Evolutionary conservation across 2,329 filamentous ascomycete genomes (phyloP).

Genomic region (Exutisphaerella laricina): DNA sequence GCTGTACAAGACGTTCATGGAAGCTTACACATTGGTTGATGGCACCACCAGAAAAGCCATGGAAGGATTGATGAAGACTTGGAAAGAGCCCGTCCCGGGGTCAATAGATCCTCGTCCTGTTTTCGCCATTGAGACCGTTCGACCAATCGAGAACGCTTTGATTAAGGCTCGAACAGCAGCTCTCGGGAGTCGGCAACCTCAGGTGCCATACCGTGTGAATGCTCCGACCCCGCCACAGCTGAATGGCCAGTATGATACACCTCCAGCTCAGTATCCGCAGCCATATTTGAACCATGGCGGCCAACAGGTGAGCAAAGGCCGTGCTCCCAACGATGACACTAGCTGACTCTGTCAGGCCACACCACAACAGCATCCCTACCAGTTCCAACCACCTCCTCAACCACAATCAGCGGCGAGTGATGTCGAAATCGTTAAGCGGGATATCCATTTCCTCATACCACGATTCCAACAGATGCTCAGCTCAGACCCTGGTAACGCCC

Average conservation of each 20-base stretch:
- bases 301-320: constrained; percentile 33
- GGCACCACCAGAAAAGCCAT: constrained; percentile 77
- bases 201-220: constrained; percentile 61
- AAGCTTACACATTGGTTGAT: constrained; percentile 87
- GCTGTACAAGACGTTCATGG: constrained; percentile 93
- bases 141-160: constrained; percentile 88
- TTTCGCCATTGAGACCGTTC: constrained; percentile 78
- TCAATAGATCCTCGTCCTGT: constrained; percentile 90
- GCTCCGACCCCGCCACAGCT: constrained; percentile 61
- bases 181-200: constrained; percentile 51
- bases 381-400: constrained; percentile 18
- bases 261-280: constrained; percentile 29
- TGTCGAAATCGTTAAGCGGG: constrained; percentile 66
- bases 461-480: constrained; percentile 69
- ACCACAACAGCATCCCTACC: constrained; percentile 21
- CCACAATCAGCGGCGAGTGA: constrained; percentile 16
- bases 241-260: constrained; percentile 39
- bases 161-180: constrained; percentile 69
- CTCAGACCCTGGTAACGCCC: constrained; percentile 67
- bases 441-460: constrained; percentile 73
- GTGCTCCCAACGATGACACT: not conserved
- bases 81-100: constrained; percentile 94
- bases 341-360: constrained; percentile 19
- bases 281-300: constrained; percentile 30
- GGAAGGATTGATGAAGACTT: constrained; percentile 95